Evolutionary conservation across 306 rosid genomes (phyloP), one percentile per base, ranked within the genome.

Genomic region (Lablab purpureus): DNA sequence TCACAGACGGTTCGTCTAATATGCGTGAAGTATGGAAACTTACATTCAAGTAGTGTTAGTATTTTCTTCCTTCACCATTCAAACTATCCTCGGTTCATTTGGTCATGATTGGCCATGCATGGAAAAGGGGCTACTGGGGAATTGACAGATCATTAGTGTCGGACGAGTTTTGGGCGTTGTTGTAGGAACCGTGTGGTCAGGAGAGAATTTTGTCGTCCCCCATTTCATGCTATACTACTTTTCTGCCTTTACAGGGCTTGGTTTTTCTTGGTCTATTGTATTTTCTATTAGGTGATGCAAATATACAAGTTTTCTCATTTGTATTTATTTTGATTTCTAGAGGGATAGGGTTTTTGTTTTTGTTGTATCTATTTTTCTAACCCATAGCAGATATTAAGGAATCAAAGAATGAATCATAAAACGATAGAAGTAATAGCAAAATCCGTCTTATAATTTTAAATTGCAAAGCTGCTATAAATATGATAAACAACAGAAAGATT

Each of bases 11-110:
- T 66, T 88, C 97, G 19, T 94, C 99, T 18, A 94, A 92, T 69
- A 93, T 93, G 45, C 90, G 97, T 54, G 99, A 94, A 92, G 92
- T 94, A 73, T 91, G 97, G 99, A 92, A 89, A 92, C 89, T 92
- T 80, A 76, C 90, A 10, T 81, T 82, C 84, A 94, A 89, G 86
- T 85, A 88, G 84, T 84, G 47, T 45, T 67, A 74, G 46, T 47
- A 58, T 37, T 66, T 41, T 67, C 62, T 10, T 56, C 49, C 73
- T 65, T 71, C 56, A 2, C 27, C 19, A 40, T 43, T 59, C 65
- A 65, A 64, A 17, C 12, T 52, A 28, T 74, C 73, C 68, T 3
- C 0, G 17, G 68, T 63, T 73, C 73, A 27, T 41, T 62, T 43
- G 74, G 75, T 77, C 65, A 14, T 64, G 58, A 49, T 68, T 67